phyloP scores from a whole-genome alignment of 768 basidiomycete genomes.

The Hemileccinum impolitum region DNA sequence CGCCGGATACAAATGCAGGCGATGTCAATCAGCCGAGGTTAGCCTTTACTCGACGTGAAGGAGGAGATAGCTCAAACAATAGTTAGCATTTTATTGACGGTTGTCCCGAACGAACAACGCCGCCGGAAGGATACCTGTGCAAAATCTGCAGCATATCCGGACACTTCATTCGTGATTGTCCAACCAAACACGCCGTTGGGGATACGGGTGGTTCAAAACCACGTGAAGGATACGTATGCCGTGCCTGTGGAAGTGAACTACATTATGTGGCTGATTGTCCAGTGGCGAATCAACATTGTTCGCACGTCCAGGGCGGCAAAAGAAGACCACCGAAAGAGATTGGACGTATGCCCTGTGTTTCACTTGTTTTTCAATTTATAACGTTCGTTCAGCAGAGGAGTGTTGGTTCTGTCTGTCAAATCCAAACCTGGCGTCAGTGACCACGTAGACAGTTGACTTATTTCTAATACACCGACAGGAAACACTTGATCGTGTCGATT shows the following conservation, averaged over 20 bases:
- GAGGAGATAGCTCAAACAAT: constrained; percentile 4
- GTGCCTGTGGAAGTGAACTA: constrained; percentile 82
- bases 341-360: constrained; percentile 54
- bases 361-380: constrained; percentile 2
- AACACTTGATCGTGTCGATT: constrained; percentile 94
- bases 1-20: constrained; percentile 70
- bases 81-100: constrained; percentile 69
- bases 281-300: constrained; percentile 51
- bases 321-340: constrained; percentile 71
- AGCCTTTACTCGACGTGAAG: constrained; percentile 11
- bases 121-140: constrained; percentile 85
- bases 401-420: constrained; percentile 99
- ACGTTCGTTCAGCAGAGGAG: constrained; percentile 62
- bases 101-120: constrained; percentile 72
- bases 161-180: constrained; percentile 88
- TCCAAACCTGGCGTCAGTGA: constrained; percentile 76
- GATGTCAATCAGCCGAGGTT: constrained; percentile 76
- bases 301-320: constrained; percentile 32
- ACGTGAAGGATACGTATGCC: constrained; percentile 82
- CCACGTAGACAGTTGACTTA: not conserved
- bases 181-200: constrained; percentile 69
- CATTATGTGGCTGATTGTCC: constrained; percentile 91
- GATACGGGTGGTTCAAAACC: constrained; percentile 85
- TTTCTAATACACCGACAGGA: constrained; percentile 44
- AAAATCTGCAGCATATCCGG: constrained; percentile 82